Evolutionary conservation across 148 eudicot species (phyloP).

Genomic region (Nepenthes mirabilis): DNA sequence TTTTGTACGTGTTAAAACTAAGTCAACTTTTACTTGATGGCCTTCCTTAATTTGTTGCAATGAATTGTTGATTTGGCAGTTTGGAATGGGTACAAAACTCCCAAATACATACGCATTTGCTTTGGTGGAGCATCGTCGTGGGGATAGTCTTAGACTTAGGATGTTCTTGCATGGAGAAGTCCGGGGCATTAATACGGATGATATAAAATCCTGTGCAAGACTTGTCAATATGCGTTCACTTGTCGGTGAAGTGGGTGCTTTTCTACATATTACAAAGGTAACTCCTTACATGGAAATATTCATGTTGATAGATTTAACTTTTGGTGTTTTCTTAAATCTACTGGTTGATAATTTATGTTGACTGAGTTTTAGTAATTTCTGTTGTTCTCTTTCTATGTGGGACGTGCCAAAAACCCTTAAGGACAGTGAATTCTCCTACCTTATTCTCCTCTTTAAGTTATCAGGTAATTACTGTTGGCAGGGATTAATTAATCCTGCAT

Average conservation of each 20-base stretch:
- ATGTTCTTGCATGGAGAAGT: slow-evolving; percentile 58
- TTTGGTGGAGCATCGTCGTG: slow-evolving; percentile 64
- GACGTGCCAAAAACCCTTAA: too few species aligned
- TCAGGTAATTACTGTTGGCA: too few species aligned
- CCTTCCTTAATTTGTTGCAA: slow-evolving; percentile 1
- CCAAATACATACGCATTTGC: slow-evolving; percentile 69
- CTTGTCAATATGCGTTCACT: slow-evolving; percentile 40
- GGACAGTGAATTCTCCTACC: too few species aligned
- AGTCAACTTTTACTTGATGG: background rate
- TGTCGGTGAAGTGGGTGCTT: slow-evolving; percentile 21
- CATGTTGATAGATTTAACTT: too few species aligned
- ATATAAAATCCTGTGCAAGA: slow-evolving; percentile 33
- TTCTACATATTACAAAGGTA: slow-evolving; percentile 48
- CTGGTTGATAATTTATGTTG: too few species aligned
- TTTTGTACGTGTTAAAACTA: background rate
- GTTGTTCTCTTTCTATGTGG: too few species aligned
- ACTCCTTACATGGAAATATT: background rate
- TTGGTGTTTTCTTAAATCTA: too few species aligned
- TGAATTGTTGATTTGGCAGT: slow-evolving; percentile 31
- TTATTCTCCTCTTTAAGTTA: too few species aligned
- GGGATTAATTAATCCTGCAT: too few species aligned
- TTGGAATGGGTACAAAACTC: slow-evolving; percentile 26
- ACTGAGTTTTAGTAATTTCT: too few species aligned
- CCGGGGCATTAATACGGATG: slow-evolving; percentile 24
- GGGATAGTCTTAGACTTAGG: slow-evolving; percentile 41